These are phyloP conservation scores for Dictyostelium intermedium DNA, from an alignment of 78 protist species.

Conservation along the genomic window DNA sequence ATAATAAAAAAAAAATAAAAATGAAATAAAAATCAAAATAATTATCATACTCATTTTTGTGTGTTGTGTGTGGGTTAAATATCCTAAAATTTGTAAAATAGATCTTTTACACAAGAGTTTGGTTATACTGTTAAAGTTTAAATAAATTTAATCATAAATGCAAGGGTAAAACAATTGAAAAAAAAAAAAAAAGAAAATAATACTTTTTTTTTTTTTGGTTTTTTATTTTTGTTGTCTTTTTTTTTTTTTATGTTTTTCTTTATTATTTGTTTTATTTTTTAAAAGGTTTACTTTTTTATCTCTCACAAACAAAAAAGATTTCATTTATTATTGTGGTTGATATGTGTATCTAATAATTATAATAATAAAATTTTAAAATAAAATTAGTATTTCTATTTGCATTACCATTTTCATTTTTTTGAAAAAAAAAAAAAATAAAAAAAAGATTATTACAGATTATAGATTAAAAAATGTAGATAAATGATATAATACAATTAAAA, in stretches of 20 bases:
- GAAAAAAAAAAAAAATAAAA: too few species aligned
- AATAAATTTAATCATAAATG: not conserved
- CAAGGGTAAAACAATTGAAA: not conserved
- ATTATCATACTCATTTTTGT: not conserved
- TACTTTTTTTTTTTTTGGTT: not conserved
- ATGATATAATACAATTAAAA: not conserved
- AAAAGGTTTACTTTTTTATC: not conserved
- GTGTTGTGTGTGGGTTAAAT: not conserved
- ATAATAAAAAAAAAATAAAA: too few species aligned
- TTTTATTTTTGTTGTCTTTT: too few species aligned
- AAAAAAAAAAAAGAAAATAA: too few species aligned
- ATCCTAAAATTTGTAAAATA: not conserved
- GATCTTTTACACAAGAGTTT: not conserved
- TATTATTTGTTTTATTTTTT: too few species aligned
- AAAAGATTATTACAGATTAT: not conserved
- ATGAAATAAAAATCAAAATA: too few species aligned
- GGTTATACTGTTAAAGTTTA: not conserved
- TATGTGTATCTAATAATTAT: not conserved
- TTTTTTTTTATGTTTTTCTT: too few species aligned
- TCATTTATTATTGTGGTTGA: not conserved
- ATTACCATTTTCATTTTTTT: not conserved
- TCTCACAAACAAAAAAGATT: not conserved
- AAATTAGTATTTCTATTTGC: not conserved
- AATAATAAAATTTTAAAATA: too few species aligned
- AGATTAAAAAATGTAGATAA: not conserved